Conservation (phyloP, 2,329 filamentous ascomycete genomes). For the Penicillium brevicompactum region DNA sequence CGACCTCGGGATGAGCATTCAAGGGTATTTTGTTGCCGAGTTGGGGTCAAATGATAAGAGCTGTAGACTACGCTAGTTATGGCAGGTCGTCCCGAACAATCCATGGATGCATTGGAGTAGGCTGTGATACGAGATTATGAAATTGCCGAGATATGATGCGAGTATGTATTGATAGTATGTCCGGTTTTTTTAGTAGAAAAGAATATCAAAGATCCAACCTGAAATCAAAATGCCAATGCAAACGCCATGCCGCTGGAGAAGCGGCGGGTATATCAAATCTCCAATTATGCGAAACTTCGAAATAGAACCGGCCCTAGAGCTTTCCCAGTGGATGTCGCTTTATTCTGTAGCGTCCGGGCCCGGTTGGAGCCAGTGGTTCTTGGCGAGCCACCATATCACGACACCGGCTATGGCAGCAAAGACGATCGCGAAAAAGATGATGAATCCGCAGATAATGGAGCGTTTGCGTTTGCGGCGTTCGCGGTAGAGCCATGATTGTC, state of each 20-base stretch:
- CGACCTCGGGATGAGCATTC: no score
- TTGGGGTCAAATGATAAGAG: not conserved
- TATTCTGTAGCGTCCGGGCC: not conserved
- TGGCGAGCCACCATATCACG: constrained; percentile 46
- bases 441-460: constrained; percentile 47
- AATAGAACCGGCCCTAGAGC: not conserved
- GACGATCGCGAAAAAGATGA: constrained; percentile 32
- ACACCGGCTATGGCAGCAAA: constrained; percentile 48
- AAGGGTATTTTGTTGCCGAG: no score
- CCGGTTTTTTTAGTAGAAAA: not conserved
- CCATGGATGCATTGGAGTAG: not conserved
- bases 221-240: not conserved
- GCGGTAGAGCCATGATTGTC: constrained; percentile 56
- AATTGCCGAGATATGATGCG: not conserved
- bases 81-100: not conserved
- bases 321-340: not conserved
- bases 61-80: not conserved
- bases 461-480: constrained; percentile 54
- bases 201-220: not conserved
- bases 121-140: not conserved
- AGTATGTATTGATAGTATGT: not conserved
- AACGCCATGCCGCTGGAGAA: constrained; percentile 3
- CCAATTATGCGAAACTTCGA: constrained; percentile 1
- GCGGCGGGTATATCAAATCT: constrained; percentile 10
- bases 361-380: constrained; percentile 34